Percentiles rank a stretch among this genome's conserved stretches.
These are phyloP conservation scores for Styphnolobium japonicum DNA, from an alignment of 306 rosid genomes.

Conservation along the genomic window DNA sequence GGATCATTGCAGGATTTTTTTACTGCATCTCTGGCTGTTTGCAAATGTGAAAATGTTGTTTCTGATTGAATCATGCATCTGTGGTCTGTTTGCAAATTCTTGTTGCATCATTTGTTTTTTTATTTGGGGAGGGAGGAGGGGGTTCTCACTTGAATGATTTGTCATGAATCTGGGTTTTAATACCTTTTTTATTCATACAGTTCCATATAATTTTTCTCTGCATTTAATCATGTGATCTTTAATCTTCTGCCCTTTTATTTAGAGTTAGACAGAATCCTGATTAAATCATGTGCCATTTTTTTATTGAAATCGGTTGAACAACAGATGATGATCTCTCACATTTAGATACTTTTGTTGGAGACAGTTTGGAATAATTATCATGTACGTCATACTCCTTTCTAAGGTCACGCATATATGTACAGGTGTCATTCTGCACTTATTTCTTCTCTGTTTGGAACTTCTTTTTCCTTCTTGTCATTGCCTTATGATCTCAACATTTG, in stretches of 20 bases:
- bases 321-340: constrained; percentile 72
- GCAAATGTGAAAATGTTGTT: not conserved
- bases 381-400: constrained; percentile 77
- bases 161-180: not conserved
- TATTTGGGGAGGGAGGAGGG: not conserved
- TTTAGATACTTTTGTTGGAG: constrained; percentile 78
- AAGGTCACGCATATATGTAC: constrained; percentile 79
- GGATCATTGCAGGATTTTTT: not conserved
- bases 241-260: constrained; percentile 23
- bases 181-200: not conserved
- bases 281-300: constrained; percentile 38
- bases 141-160: not conserved
- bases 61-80: not conserved
- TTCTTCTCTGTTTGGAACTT: constrained; percentile 51
- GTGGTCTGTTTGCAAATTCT: not conserved
- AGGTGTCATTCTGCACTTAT: constrained; percentile 93
- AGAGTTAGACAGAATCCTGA: constrained; percentile 40
- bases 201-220: not conserved
- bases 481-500: constrained; percentile 29
- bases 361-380: constrained; percentile 85
- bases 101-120: not conserved
- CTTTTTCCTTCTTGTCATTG: constrained; percentile 33
- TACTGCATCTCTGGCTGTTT: not conserved
- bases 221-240: not conserved
- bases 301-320: constrained; percentile 58